A percentile compares a stretch with the other conserved stretches of the same genome.
These are phyloP conservation scores for Talaromyces borbonicus DNA, from an alignment of 495 filamentous ascomycete genomes.

Conservation along the genomic window DNA sequence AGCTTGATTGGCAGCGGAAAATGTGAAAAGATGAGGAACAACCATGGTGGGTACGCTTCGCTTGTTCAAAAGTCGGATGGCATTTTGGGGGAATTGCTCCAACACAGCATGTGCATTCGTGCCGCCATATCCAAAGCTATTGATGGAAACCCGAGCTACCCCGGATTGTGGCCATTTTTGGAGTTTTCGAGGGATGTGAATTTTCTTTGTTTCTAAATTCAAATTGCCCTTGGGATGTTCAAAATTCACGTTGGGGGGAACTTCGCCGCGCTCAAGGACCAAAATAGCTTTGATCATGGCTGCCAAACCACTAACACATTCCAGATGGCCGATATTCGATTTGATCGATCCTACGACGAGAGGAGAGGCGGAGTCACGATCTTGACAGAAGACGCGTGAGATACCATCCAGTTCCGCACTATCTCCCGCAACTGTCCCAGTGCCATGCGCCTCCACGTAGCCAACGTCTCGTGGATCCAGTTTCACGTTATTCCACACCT, in stretches of 20 bases:
- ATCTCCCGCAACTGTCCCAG: conserved; percentile 43
- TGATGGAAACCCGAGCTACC: conserved; percentile 12
- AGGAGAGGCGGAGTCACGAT: conserved; percentile 1
- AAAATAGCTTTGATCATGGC: conserved; percentile 19
- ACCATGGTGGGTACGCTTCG: background rate
- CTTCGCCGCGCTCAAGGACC: conserved; percentile 14
- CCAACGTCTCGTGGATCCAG: conserved; percentile 9
- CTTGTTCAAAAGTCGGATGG: background rate
- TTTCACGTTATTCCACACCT: conserved; percentile 12
- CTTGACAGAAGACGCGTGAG: conserved; percentile 27
- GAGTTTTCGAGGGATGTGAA: conserved; percentile 12
- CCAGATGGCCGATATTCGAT: conserved; percentile 28
- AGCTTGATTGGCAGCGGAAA: background rate
- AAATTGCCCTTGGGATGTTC: background rate
- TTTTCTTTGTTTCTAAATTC: background rate
- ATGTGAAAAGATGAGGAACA: background rate
- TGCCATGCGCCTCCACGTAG: conserved; percentile 26
- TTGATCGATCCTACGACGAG: conserved; percentile 24
- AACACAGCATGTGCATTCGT: conserved; percentile 19
- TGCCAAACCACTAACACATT: conserved; percentile 14
- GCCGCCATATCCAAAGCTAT: conserved; percentile 22
- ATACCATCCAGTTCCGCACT: conserved; percentile 31
- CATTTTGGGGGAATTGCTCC: background rate
- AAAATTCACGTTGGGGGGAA: conserved; percentile 14
- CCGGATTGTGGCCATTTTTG: conserved; percentile 11